Percentiles rank a stretch among this genome's conserved stretches.
phyloP scores from a whole-genome alignment of 345 rosid species.

The Cardiospermum halicacabum region DNA sequence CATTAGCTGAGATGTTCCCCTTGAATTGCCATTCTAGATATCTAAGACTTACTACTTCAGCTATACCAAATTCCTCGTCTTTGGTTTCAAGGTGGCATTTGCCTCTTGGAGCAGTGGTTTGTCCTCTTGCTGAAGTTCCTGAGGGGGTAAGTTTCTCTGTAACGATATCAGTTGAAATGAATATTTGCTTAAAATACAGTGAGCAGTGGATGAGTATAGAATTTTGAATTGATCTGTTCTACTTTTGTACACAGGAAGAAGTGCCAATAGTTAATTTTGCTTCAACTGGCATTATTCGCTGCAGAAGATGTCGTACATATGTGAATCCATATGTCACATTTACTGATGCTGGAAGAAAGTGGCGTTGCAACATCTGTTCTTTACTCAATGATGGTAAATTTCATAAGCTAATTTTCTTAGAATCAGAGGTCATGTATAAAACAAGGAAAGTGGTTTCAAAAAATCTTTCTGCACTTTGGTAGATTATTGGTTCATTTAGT shows the following conservation, averaged over 20 bases:
- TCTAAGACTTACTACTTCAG: constrained; percentile 78
- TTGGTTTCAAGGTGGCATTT: constrained; percentile 96
- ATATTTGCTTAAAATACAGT: neutral
- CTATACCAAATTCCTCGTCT: constrained; percentile 89
- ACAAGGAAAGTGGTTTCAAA: neutral
- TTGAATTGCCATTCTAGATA: constrained; percentile 84
- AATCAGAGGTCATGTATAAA: constrained; percentile 5
- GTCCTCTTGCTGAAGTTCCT: constrained; percentile 96
- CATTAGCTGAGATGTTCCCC: constrained; percentile 55
- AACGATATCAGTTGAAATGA: constrained; percentile 12
- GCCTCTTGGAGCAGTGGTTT: constrained; percentile 96
- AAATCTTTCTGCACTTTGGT: neutral
- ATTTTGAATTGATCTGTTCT: constrained; percentile 17
- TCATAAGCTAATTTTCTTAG: neutral
- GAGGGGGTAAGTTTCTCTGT: constrained; percentile 64
- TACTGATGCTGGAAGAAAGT: constrained; percentile 95
- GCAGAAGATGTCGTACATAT: constrained; percentile 97
- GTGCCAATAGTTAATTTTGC: constrained; percentile 86
- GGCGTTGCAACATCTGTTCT: constrained; percentile 97
- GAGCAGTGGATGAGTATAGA: constrained; percentile 11
- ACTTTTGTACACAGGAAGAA: constrained; percentile 65
- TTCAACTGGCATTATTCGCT: constrained; percentile 85
- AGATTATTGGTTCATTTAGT: constrained; percentile 2
- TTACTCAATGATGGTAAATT: constrained; percentile 87
- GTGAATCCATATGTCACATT: constrained; percentile 90